Percentiles rank a stretch among this genome's conserved stretches.
phyloP scores from a whole-genome alignment of 495 filamentous ascomycete genomes.

The Clohesyomyces aquaticus region DNA sequence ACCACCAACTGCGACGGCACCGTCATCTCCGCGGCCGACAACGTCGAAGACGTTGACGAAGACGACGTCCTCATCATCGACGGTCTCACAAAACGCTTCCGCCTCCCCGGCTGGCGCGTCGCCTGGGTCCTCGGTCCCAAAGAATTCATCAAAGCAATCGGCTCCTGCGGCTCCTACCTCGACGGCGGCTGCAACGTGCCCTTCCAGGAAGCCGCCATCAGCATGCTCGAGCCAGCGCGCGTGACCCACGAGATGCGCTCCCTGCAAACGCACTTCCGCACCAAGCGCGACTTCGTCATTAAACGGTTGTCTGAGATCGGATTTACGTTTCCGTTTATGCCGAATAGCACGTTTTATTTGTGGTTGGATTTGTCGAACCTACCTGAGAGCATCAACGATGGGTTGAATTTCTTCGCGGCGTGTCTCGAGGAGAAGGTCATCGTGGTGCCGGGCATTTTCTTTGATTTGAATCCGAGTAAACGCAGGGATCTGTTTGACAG shows the following conservation, averaged over 20 bases:
- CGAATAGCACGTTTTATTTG: conserved; percentile 92
- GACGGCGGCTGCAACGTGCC: conserved; percentile 93
- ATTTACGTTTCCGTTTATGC: conserved; percentile 70
- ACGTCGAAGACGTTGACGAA: conserved; percentile 70
- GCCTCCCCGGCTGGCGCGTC: conserved; percentile 93
- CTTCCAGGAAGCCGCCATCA: conserved; percentile 91
- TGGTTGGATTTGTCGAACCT: conserved; percentile 71
- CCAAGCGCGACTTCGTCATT: conserved; percentile 89
- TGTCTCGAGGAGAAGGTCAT: conserved; percentile 92
- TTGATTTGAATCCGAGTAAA: conserved; percentile 88
- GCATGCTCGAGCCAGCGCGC: conserved; percentile 82
- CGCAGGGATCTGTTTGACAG: conserved; percentile 90
- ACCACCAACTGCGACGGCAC: conserved; percentile 85
- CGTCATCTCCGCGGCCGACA: conserved; percentile 83
- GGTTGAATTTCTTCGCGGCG: conserved; percentile 94
- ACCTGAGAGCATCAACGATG: conserved; percentile 80
- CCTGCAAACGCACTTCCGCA: conserved; percentile 82
- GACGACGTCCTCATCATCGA: conserved; percentile 93
- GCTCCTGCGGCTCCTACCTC: conserved; percentile 91
- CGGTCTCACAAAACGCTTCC: conserved; percentile 94
- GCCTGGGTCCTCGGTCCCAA: conserved; percentile 96
- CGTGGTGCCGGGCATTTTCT: conserved; percentile 92
- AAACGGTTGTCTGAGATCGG: conserved; percentile 77
- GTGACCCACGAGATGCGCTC: conserved; percentile 88
- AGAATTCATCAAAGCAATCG: conserved; percentile 93